Percentiles rank a stretch among this genome's conserved stretches.
Evolutionary conservation across 2,329 filamentous ascomycete genomes (phyloP).

Genomic region (Cladophialophora immunda): DNA sequence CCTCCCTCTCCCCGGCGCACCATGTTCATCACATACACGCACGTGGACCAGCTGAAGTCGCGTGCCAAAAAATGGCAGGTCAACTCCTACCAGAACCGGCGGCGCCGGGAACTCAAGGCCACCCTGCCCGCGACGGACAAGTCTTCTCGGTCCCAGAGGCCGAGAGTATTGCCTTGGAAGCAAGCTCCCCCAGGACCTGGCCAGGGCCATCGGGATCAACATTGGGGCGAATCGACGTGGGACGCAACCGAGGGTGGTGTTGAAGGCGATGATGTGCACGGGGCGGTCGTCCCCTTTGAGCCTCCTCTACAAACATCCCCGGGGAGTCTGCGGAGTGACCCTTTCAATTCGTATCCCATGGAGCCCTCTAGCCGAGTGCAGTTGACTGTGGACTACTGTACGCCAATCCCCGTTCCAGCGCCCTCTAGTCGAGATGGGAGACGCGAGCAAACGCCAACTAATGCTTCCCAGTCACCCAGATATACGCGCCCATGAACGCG

Average conservation of each 20-base stretch:
- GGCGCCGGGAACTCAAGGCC: conserved; percentile 16
- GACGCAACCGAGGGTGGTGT: neutral
- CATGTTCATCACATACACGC: conserved; percentile 25
- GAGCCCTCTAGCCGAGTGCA: conserved; percentile 7
- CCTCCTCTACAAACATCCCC: neutral
- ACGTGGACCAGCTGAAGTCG: conserved; percentile 21
- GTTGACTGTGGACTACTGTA: conserved; percentile 24
- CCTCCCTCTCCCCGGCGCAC: neutral
- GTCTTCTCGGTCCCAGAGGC: neutral
- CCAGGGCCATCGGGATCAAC: neutral
- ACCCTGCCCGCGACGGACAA: conserved; percentile 4
- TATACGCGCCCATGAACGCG: conserved; percentile 7
- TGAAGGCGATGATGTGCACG: neutral
- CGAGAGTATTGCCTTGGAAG: conserved; percentile 1
- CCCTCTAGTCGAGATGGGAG: neutral
- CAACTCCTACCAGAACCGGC: conserved; percentile 19
- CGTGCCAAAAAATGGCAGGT: conserved; percentile 24
- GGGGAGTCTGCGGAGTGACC: conserved; percentile 16
- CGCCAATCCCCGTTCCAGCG: neutral
- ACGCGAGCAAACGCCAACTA: neutral
- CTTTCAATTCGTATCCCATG: conserved; percentile 26
- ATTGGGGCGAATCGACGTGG: neutral
- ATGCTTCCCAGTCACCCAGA: conserved; percentile 12
- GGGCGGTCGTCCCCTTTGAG: neutral
- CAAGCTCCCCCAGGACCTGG: neutral